These are phyloP conservation scores for Rhynchospora tenuis DNA, from an alignment of 176 grass and related monocot species.

Conservation along the genomic window DNA sequence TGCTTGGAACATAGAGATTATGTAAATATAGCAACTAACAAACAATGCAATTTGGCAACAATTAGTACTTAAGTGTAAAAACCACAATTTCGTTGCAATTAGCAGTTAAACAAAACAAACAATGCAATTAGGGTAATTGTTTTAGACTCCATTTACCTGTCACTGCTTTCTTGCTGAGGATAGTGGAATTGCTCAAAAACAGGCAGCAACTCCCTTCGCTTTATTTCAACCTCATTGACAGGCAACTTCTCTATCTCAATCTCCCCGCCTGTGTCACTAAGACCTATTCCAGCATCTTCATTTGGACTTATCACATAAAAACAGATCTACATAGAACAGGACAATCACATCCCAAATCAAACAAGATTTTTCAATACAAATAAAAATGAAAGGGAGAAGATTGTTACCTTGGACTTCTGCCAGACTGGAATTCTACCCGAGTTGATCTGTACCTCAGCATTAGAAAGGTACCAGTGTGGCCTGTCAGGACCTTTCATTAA, in stretches of 20 bases:
- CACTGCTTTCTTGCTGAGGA: slow-evolving; percentile 49
- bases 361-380: slow-evolving; percentile 16
- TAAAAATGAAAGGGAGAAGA: slow-evolving; percentile 4
- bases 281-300: slow-evolving; percentile 27
- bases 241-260: slow-evolving; percentile 84
- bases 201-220: slow-evolving; percentile 73
- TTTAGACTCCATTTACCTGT: slow-evolving; percentile 48
- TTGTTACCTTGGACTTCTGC: slow-evolving; percentile 96
- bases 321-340: slow-evolving; percentile 64
- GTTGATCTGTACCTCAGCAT: slow-evolving; percentile 90
- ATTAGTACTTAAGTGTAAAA: too few species aligned
- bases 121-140: neutral
- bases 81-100: neutral
- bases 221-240: slow-evolving; percentile 75
- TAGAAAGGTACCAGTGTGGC: slow-evolving; percentile 85
- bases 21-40: too few species aligned
- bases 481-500: slow-evolving; percentile 45
- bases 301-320: slow-evolving; percentile 69
- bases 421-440: slow-evolving; percentile 83
- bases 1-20: too few species aligned
- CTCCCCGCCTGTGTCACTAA: slow-evolving; percentile 47
- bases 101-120: neutral
- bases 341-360: slow-evolving; percentile 7
- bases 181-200: slow-evolving; percentile 88
- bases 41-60: too few species aligned